Base-by-base conservation (phyloP, 2,329 filamentous ascomycete genomes). In the Monosporascus sp. region DNA sequence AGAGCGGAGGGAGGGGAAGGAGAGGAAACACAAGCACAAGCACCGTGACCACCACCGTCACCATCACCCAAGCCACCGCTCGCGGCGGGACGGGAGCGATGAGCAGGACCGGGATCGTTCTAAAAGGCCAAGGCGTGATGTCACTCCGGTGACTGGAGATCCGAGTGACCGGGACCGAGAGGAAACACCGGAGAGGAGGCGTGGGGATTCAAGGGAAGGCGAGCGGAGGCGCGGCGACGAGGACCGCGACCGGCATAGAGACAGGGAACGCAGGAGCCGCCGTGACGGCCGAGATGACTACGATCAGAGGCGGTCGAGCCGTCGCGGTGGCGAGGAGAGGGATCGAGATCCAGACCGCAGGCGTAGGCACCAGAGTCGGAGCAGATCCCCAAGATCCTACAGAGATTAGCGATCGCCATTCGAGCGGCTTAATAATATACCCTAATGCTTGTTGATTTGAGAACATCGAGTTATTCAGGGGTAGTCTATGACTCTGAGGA, bases 1-100 rank as follows among this genome's bases (percentile, higher is more conserved):
- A 46, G 79, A 71, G 65, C 72, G 65, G 61, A 75, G 76, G 53
- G 75, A 79, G 15, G 79, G 74, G 62, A 77, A 72, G 59, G 72
- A 76, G 54, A 69, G 71, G 51, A 78, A 71, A 64, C 75, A 74
- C 57, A 73, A 64, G 68, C 81, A 60, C 56, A 69, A 61, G 24
- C 57, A 62, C 48, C 60, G 60, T 9, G 61, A 68, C 51, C 72
- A 74, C 54, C 72, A 77, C 52, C 73, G 70, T 49, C 73, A 72
- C 54, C 69, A 76, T 53, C 74, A 76, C 54, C 77, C 77, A 46
- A 72, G 73, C 41, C 77, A 78, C 52, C 72, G 73, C 50, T 72
- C 75, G 49, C 66, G 58, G 38, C 64, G 64, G 36, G 67, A 70
- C 9, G 59, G 63, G 18, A 64, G 60, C 25, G 50, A 54, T 11